phyloP scores from a whole-genome alignment of 768 basidiomycete genomes.

The Auricularia sp. region DNA sequence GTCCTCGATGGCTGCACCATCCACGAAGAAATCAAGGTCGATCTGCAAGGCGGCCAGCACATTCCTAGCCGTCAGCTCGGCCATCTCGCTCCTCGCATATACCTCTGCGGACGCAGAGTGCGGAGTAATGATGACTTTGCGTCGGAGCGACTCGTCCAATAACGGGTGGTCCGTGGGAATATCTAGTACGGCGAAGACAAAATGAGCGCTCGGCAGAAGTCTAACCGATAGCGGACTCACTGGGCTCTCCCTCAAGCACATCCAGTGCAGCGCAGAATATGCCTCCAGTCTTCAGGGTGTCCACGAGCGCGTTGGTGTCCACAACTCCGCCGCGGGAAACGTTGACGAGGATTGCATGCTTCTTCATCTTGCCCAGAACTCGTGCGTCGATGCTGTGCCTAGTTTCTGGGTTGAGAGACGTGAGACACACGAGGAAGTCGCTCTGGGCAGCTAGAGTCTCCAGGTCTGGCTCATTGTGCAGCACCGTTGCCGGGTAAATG shows the following conservation, averaged over 20 bases:
- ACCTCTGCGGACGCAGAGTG: background rate
- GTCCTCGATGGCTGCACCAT: too few species aligned
- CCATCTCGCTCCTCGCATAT: background rate
- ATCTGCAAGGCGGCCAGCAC: background rate
- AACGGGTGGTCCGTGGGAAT: background rate
- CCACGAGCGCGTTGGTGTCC: slow-evolving; percentile 12
- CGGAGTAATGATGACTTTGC: background rate
- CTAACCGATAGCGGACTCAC: background rate
- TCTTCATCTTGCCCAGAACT: slow-evolving; percentile 18
- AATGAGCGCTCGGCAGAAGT: too few species aligned
- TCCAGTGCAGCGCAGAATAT: background rate
- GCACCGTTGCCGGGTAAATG: background rate
- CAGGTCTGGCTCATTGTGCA: background rate
- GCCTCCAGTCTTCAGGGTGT: slow-evolving; percentile 7
- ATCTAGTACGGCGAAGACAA: background rate
- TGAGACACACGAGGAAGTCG: background rate
- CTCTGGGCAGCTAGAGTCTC: background rate
- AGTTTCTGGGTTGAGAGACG: slow-evolving; percentile 13
- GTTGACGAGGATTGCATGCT: slow-evolving; percentile 20
- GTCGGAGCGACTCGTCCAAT: background rate
- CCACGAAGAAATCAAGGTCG: background rate
- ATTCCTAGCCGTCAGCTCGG: background rate
- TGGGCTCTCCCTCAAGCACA: background rate
- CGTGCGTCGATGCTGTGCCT: slow-evolving; percentile 19
- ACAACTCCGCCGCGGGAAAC: slow-evolving; percentile 22